phyloP scores from a whole-genome alignment of 306 rosid genomes.

The Vigna angularis region DNA sequence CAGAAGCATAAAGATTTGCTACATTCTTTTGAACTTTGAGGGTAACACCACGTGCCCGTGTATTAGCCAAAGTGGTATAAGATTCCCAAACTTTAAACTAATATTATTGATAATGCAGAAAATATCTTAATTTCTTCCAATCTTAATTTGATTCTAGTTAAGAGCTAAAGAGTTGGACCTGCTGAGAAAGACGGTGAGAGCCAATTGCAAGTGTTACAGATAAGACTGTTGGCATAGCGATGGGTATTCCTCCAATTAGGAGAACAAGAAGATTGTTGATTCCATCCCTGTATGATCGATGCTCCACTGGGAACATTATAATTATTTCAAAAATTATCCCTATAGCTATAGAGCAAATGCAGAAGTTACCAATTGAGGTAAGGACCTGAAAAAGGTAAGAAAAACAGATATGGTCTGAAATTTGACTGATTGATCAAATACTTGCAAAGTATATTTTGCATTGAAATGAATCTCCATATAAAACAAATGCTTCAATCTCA shows the following conservation, averaged over 20 bases:
- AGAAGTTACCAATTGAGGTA: conserved; percentile 86
- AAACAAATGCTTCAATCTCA: conserved; percentile 9
- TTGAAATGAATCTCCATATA: conserved; percentile 14
- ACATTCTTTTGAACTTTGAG: conserved; percentile 1
- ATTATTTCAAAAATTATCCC: conserved; percentile 90
- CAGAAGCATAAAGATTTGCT: conserved; percentile 34
- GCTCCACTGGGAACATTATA: conserved; percentile 83
- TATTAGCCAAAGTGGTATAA: conserved; percentile 2
- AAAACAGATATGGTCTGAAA: conserved; percentile 8
- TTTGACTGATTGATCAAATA: conserved; percentile 5
- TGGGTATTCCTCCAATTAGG: conserved; percentile 92
- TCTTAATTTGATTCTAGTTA: conserved; percentile 1
- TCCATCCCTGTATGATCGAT: conserved; percentile 82
- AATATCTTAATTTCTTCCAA: conserved; percentile 27
- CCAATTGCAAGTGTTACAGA: conserved; percentile 95
- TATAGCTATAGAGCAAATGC: conserved; percentile 89
- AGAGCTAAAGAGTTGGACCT: conserved; percentile 53
- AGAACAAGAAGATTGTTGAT: conserved; percentile 95
- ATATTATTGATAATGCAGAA: conserved; percentile 6
- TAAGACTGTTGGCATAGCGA: conserved; percentile 96
- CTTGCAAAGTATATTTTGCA: neutral
- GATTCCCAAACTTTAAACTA: conserved; percentile 20
- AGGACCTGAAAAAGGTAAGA: conserved; percentile 68
- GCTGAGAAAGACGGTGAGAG: conserved; percentile 89
- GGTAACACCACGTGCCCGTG: neutral